Conservation (phyloP, 805 yeast genomes). For the Candida boidinii region DNA sequence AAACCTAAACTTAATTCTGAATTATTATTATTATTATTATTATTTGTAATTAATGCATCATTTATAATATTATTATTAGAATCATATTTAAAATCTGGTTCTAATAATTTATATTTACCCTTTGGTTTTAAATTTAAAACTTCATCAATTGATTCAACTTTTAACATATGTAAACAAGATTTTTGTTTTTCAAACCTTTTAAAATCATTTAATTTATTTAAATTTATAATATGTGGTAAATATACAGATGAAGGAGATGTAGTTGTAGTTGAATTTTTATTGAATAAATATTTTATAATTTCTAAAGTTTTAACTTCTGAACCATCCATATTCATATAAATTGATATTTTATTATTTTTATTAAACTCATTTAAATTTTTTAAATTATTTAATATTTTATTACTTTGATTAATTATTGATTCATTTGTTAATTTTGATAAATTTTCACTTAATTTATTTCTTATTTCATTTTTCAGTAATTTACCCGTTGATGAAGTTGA, state of each 20-base stretch:
- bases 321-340: conserved; percentile 70
- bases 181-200: conserved; percentile 21
- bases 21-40: too few species aligned
- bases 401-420: too few species aligned
- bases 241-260: too few species aligned
- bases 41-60: conserved; percentile 11
- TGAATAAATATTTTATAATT: conserved; percentile 42
- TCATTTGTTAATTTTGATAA: too few species aligned
- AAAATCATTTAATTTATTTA: conserved; percentile 19
- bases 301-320: conserved; percentile 58
- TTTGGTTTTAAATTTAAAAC: conserved; percentile 46
- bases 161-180: conserved; percentile 49
- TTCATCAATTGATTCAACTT: conserved; percentile 31
- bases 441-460: too few species aligned
- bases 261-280: too few species aligned
- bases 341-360: conserved; percentile 42
- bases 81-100: conserved; percentile 37
- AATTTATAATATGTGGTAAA: conserved; percentile 38
- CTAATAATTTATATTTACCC: conserved; percentile 61
- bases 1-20: too few species aligned
- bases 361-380: conserved; percentile 25
- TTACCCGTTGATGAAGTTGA: too few species aligned
- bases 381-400: too few species aligned
- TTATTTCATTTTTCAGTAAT: too few species aligned
- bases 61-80: conserved; percentile 8